Base-by-base conservation (phyloP, 1,284 basidiomycete species). In the Microstroma glucosiphilum region DNA sequence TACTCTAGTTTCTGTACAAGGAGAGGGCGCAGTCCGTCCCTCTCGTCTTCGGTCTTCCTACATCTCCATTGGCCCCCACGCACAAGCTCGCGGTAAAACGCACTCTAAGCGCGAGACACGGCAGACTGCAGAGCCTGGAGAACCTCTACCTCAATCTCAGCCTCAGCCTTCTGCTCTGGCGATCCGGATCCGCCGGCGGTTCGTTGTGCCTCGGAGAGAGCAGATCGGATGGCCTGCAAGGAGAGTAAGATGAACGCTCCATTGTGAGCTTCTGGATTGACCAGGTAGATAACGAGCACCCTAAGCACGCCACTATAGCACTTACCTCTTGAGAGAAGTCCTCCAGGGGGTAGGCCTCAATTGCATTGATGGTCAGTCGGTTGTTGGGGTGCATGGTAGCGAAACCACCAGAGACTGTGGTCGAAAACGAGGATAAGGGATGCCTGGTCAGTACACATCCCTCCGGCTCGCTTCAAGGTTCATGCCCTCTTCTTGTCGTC, bases 311-410 rank as follows among this genome's bases (percentile, higher is more conserved):
- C 6, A 41, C 26, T n/a, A 41, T 6, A 53, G 41, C 19, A 76
- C 83, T 43, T 69, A 90, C 91, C 84, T 94, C 92, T 21, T 84
- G 71, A 1, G 92, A 93, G 82, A 96, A 97, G 60, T 88, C 84
- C 67, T 96, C 92, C 41, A 99, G 83, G 54, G 91, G 88, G 75
- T 92, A 94, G 66, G 90, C 96, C 84, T 98, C 96, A 60, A 98
- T 88, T 66, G 89, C 92, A 82, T 98, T 98, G 81, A 98, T 89
- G 53, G 94, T 96, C 64, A 98, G 84, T 73, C 86, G 88, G 86
- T 97, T 99, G 84, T 93, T 92, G 58, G 92, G 91, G 82, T 98
- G 96, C 58, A 99, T 91, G 64, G 90, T 96, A 61, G 96, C 94
- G 80, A 99, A 97, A 64, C 96, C 96, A 68, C 91, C 89, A 63